A percentile compares a stretch with the other conserved stretches of the same genome.
phyloP scores from a whole-genome alignment of 441 rosid species.

The Gossypium trilobum region DNA sequence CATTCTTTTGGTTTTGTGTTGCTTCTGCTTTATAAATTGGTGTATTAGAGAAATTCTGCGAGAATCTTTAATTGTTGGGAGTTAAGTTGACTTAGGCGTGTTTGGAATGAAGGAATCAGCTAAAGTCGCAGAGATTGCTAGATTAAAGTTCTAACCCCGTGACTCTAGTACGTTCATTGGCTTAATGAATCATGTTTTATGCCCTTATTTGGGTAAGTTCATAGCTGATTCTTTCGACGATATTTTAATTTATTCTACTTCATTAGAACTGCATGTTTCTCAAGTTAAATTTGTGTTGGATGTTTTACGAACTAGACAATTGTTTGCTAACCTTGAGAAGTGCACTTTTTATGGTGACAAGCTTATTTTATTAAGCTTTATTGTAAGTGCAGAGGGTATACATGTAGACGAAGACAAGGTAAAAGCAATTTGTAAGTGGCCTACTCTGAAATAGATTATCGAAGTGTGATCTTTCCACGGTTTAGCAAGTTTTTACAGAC shows the following conservation, averaged over 20 bases:
- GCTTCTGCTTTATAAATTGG: background rate
- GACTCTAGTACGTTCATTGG: background rate
- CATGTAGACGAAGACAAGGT: background rate
- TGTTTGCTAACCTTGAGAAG: background rate
- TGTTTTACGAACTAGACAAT: background rate
- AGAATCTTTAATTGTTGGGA: background rate
- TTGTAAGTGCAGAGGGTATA: background rate
- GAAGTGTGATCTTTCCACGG: background rate
- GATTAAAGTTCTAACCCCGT: background rate
- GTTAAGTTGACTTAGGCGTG: background rate
- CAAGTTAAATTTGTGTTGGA: background rate
- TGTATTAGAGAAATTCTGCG: background rate
- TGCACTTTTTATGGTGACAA: background rate
- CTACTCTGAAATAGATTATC: background rate
- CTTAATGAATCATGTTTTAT: background rate
- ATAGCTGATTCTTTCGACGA: background rate
- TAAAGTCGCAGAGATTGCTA: background rate
- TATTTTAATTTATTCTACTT: background rate
- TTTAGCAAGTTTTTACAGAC: background rate
- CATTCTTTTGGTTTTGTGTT: background rate
- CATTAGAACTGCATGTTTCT: background rate
- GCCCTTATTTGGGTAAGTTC: background rate
- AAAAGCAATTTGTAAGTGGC: background rate
- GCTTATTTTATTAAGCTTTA: background rate
- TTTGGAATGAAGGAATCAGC: background rate